Evolutionary conservation across 495 filamentous ascomycete species (phyloP), one percentile per base, ranked within the genome.

Genomic region (Podospora didyma): DNA sequence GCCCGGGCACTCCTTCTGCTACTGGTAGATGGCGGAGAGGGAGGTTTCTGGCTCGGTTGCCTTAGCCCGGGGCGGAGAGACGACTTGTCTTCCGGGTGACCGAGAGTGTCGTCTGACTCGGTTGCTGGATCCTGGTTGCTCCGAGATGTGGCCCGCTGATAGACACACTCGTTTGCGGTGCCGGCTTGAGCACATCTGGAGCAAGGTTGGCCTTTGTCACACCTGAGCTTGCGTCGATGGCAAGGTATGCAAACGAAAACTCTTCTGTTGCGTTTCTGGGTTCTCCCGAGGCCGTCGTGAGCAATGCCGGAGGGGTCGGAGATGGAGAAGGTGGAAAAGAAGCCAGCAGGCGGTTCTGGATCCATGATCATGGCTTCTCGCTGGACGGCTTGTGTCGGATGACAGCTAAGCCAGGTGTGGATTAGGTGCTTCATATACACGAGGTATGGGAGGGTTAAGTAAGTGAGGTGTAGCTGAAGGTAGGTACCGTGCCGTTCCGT

Each of bases 231-330:
- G 23, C 65, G 59, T 16, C 59, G 56, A 46, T 67, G 65, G 35
- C 65, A 67, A 23, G 65, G 65, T 12, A 67, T 67, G 46, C 65
- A 67, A 6, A 67, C 65, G 39, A 60, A 67, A 16, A 67, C 65
- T 17, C 62, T 44, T 50, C 65, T 49, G 54, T 67, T 67, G 4
- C 65, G 59, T 41, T 54, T 61, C 53, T 67, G 65, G 6, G 59
- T 52, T 28, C 58, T 60, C 6, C 54, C 59, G 4, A 47, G 54
- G 14, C 62, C 57, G 26, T 64, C 62, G 3, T 44, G 57, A 16
- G 62, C 52, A 51, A 42, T 57, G 37, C 54, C 54, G 47, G 64
- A 53, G 14, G 61, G 59, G 46, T 64, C 65, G 35, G 58, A 47
- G 37, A 64, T 59, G 16, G 65, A 67, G 37, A 67, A 67, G 49